Conservation (phyloP, 225 moss, liverwort and hornwort genomes). For the Ulota crispa region DNA sequence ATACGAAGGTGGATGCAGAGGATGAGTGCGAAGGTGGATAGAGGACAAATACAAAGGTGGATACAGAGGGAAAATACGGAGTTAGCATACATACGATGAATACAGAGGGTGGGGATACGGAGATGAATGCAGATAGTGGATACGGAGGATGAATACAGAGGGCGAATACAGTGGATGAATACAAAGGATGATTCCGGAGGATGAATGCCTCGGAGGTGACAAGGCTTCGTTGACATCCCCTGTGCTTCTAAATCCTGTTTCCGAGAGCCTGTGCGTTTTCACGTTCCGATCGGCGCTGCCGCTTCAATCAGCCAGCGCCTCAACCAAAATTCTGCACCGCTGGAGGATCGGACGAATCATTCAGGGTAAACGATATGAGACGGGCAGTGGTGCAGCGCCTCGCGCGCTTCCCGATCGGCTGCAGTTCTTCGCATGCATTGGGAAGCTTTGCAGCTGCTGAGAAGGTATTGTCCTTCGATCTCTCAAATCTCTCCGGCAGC, state of each 20-base stretch:
- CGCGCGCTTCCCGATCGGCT: conserved; percentile 31
- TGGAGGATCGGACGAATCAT: background rate
- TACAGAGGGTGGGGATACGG: no score
- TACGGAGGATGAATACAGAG: no score
- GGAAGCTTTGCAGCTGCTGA: conserved; percentile 4
- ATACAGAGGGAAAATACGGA: no score
- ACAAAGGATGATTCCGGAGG: background rate
- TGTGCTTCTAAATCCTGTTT: background rate
- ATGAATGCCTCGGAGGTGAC: conserved; percentile 8
- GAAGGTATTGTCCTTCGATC: conserved; percentile 12
- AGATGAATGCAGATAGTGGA: no score
- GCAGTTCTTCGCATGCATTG: background rate
- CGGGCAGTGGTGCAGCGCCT: conserved; percentile 38
- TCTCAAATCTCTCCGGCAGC: background rate
- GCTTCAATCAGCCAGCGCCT: background rate
- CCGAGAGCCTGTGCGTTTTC: background rate
- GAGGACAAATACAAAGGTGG: no score
- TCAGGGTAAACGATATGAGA: conserved; percentile 12
- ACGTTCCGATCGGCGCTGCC: conserved; percentile 3
- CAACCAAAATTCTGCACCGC: background rate
- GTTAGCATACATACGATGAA: no score
- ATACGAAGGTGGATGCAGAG: no score
- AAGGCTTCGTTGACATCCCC: background rate
- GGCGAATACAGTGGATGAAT: background rate
- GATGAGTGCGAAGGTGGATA: no score